Conservation (phyloP, 176 grass and related monocot genomes). For the Bothriochloa decipiens region DNA sequence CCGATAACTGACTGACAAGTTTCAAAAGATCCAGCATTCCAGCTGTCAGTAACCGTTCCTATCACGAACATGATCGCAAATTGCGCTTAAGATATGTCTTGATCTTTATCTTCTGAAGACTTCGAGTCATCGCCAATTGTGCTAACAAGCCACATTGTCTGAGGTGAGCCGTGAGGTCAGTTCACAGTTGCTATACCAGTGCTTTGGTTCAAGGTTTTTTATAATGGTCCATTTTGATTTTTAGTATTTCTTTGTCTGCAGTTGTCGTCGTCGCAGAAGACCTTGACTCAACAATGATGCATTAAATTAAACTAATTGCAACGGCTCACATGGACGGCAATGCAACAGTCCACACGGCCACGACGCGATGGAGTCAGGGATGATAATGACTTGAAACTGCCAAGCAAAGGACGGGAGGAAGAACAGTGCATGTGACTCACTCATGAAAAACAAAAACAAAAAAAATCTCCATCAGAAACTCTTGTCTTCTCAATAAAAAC, state of each 20-base stretch:
- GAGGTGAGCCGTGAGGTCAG: conserved; percentile 31
- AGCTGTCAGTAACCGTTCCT: neutral
- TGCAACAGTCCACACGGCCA: conserved; percentile 7
- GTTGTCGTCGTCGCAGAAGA: conserved; percentile 36
- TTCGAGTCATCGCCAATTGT: conserved; percentile 17
- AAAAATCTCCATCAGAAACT: neutral
- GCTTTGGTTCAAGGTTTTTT: neutral
- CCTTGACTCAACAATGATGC: conserved; percentile 27
- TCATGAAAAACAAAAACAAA: neutral
- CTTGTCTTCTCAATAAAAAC: neutral
- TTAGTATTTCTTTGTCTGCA: neutral
- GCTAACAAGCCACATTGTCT: conserved; percentile 1
- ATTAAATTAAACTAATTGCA: neutral
- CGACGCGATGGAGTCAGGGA: neutral
- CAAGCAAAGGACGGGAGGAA: neutral
- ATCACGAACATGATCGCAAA: neutral
- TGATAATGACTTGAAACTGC: neutral
- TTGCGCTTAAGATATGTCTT: neutral
- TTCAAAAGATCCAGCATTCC: neutral
- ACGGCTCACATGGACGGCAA: conserved; percentile 32
- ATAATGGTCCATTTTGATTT: neutral
- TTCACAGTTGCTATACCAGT: conserved; percentile 13
- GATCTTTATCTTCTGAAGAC: conserved; percentile 33
- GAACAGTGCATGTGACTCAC: neutral
- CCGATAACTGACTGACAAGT: neutral